A percentile compares a stretch with the other conserved stretches of the same genome.
Evolutionary conservation across 257 asterid genomes (phyloP).

Genomic region (Echites panduratus): DNA sequence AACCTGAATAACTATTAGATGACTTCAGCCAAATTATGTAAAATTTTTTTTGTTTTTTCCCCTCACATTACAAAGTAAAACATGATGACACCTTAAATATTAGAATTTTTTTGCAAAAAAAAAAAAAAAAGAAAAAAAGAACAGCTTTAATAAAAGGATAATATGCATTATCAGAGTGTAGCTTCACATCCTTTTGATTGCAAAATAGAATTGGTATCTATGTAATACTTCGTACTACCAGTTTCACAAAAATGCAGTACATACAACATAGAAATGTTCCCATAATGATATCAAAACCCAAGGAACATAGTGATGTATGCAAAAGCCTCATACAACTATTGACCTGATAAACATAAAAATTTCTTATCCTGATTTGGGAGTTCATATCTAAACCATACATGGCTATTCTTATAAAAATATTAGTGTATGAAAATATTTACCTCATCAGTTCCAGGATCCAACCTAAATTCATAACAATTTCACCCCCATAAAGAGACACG

Average conservation of each 20-base stretch:
- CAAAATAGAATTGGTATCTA: neutral
- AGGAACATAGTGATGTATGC: neutral
- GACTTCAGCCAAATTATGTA: no score
- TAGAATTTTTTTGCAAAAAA: no score
- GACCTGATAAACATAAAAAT: neutral
- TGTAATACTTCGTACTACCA: neutral
- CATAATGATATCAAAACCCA: neutral
- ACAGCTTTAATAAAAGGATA: no score
- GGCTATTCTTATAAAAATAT: neutral
- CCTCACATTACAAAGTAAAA: no score
- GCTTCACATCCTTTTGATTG: no score
- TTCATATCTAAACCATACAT: neutral
- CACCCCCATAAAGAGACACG: neutral
- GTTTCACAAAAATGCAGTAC: neutral
- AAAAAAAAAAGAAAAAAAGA: no score
- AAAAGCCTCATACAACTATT: neutral
- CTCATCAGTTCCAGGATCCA: neutral
- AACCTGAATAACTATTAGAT: no score
- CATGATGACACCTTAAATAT: no score
- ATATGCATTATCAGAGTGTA: no score
- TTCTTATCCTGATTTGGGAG: neutral
- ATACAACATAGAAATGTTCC: neutral
- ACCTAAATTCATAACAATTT: neutral
- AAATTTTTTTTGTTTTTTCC: no score
- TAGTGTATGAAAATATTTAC: neutral